These are phyloP conservation scores for Hibiscus trionum DNA, from an alignment of 345 rosid genomes.

Conservation along the genomic window DNA sequence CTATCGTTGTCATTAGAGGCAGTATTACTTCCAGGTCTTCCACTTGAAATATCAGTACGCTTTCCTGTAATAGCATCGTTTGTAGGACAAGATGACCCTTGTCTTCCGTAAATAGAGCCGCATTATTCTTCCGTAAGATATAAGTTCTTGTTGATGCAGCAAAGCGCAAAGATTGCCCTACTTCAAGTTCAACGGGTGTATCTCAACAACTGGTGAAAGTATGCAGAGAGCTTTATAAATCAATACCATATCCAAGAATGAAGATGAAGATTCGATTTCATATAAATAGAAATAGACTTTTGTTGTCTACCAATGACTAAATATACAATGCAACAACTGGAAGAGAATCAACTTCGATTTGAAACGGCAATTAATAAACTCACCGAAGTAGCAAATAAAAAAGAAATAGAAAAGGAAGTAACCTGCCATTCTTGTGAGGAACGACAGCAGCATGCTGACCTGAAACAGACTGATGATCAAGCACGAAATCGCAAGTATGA, in stretches of 20 bases:
- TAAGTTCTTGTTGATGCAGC: conserved; percentile 91
- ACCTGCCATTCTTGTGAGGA: conserved; percentile 67
- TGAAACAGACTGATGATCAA: conserved; percentile 75
- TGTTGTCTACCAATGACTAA: background rate
- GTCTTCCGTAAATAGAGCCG: conserved; percentile 42
- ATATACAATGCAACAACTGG: background rate
- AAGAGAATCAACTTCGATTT: background rate
- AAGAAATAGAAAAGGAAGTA: background rate
- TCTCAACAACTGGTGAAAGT: conserved; percentile 22
- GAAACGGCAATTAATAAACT: background rate
- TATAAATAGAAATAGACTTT: background rate
- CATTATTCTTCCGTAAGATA: conserved; percentile 66
- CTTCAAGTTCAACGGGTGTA: conserved; percentile 56
- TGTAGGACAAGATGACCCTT: conserved; percentile 14
- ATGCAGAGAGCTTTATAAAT: background rate
- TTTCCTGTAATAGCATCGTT: conserved; percentile 26
- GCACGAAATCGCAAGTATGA: conserved; percentile 63
- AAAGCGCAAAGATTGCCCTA: conserved; percentile 78
- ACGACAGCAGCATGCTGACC: conserved; percentile 86
- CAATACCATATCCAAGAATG: background rate
- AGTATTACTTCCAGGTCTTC: conserved; percentile 10
- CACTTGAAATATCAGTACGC: conserved; percentile 16
- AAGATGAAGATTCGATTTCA: background rate
- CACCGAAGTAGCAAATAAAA: background rate
- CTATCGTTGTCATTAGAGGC: conserved; percentile 23